A percentile compares a stretch with the other conserved stretches of the same genome.
Conservation (phyloP, 139 green algal species). For the Chlamydomonas sp. region DNA sequence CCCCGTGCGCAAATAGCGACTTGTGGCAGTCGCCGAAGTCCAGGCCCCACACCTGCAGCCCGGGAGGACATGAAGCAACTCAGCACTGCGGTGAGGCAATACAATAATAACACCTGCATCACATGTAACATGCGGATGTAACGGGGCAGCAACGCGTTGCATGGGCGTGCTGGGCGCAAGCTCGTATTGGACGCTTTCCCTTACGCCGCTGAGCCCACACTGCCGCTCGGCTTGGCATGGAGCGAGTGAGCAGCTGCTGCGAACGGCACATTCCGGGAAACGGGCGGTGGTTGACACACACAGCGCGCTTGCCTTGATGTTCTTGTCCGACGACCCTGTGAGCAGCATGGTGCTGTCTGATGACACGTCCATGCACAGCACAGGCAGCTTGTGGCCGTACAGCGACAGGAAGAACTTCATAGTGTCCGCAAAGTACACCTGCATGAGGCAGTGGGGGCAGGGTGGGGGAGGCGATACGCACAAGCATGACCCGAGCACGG, state of each 20-base stretch:
- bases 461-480: not conserved
- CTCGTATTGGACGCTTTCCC: no score
- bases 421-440: conserved; percentile 86
- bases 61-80: not conserved
- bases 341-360: conserved; percentile 89
- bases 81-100: not conserved
- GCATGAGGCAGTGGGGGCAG: not conserved
- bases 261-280: no score
- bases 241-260: no score
- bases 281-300: no score
- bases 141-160: no score
- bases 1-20: conserved; percentile 94
- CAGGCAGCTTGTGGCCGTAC: conserved; percentile 99
- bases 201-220: no score
- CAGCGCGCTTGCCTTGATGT: conserved; percentile 91
- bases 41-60: conserved; percentile 90
- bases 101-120: not conserved
- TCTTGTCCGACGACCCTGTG: conserved; percentile 96
- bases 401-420: conserved; percentile 98
- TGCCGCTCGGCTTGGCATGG: no score
- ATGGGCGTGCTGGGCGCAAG: no score
- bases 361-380: conserved; percentile 96
- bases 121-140: no score
- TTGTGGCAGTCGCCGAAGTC: conserved; percentile 99
- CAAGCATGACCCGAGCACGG: no score